Evolutionary conservation across 257 asterid species (phyloP), one percentile per base, ranked within the genome.

Genomic region (Ocimum tenuiflorum): DNA sequence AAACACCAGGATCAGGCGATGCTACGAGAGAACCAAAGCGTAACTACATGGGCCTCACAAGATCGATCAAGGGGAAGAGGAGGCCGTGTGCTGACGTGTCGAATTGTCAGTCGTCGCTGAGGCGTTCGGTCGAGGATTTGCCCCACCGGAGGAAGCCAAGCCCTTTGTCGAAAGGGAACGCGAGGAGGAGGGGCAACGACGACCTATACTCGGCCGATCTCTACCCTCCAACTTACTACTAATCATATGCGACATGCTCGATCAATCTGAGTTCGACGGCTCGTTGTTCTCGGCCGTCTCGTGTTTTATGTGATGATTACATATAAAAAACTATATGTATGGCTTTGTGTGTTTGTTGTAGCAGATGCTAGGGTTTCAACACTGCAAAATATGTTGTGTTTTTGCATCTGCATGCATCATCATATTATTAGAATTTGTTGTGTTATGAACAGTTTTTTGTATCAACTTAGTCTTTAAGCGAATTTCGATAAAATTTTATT

Each of bases 31-130:
- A 72, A 51, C 41, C 58, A 2, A 82, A 70, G 73, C 92, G 91
- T 11, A 70, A 76, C 69, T 94, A 90, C 82, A 88, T 94, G 99
- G 86, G 74, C 47, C 69, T 57, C 24, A 90, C 96, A 0, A 69
- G 78, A 60, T 77, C 85, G 12, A 77, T 72, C 62, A 79, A 74
- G 75, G 81, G 83, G 2, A 82, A 82, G 54, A 82, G 60, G 65
- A 78, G 47, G 17, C 68, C 74, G 39, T 77, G 75, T 11, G 51
- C 69, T 18, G 51, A 47, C 39, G 59, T 70, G 6, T 69, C 75
- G 0, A 63, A 70, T 22, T 45, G 17, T 19, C 80, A 75, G 3
- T 59, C 68, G 8, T 41, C 63, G 60, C 88, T 81, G 46, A 78
- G 87, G 83, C 85, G 76, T 31, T 85, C 94, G 0, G 71, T 71